Base-by-base conservation (phyloP, 805 yeast species). In the Wickerhamiella brachini region DNA sequence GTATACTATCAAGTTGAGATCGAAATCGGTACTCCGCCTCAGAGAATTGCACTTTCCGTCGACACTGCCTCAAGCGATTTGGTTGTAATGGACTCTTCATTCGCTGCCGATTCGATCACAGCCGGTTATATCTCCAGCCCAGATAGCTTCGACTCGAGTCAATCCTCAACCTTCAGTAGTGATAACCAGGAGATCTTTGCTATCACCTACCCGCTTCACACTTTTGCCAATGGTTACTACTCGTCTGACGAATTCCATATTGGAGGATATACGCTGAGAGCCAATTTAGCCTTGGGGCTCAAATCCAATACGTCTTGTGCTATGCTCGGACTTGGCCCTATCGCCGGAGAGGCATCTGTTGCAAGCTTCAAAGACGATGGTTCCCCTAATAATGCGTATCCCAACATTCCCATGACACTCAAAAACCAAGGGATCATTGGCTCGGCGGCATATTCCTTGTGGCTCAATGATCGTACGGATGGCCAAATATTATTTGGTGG, bases 51-150 rank as follows among this genome's bases (percentile, higher is more conserved):
- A 4, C 78, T 80, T 5, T 60, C 79, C 39, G 60, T 82, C 12
- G 88, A 82, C 58, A 81, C 87, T 1, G 87, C 86, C 2, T 79
- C 85, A 0, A 72, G 83, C 0, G 87, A 81, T 61, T 59, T 81
- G 43, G 80, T 83, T 83, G 73, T 79, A 22, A 47, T 48, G 26
- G 43, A 47, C 21, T 22, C 47, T 12, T 29, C 26, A 22, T n/a
- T n/a, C n/a, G n/a, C n/a, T n/a, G n/a, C n/a, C n/a, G n/a, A n/a
- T n/a, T n/a, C n/a, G n/a, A n/a, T n/a, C n/a, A n/a, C n/a, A n/a
- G n/a, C n/a, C n/a, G n/a, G n/a, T n/a, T n/a, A 34, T 34, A 7
- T 7, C 18, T 5, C 39, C 39, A n/a, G 10, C 5, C 13, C 39
- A 5, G 39, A 4, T 6, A 34, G 48, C 1, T 64, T 58, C 50